Base-by-base conservation (phyloP, 78 protist genomes). In the Tieghemostelium lacteum region DNA sequence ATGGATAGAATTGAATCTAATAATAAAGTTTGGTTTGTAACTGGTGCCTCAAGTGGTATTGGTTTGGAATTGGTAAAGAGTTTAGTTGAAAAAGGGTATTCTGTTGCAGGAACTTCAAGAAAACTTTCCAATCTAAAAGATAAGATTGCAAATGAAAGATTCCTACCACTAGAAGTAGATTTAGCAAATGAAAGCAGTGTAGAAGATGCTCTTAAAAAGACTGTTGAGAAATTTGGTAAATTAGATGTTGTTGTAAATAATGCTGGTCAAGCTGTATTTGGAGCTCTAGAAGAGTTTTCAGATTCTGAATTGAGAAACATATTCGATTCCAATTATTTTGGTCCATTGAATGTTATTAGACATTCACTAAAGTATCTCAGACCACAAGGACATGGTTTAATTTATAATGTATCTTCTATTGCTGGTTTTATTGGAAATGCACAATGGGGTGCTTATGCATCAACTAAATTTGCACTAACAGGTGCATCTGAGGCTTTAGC, bases 1-100 rank as follows among this genome's bases (percentile, higher is more conserved):
- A 52, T 20, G 14, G 14, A 14, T n/a, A n/a, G n/a, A n/a, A n/a
- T n/a, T n/a, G n/a, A n/a, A n/a, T n/a, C 12, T 34, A 3, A 8
- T 22, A 75, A 54, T 29, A 83, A 72, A 57, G 69, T 83, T 28
- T 52, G 72, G 10, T 24, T 33, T 33, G 55, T 87, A 20, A 74
- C 61, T 52, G 93, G 93, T 16, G 93, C 61, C 31, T 74, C 87
- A 19, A 45, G 22, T 29, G 93, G 93, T 29, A 73, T 66, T 60
- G 93, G 93, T 14, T 37, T 49, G 12, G 16, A 75, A 40, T 36
- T 73, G 24, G 37, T 60, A 22, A 42, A 50, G 42, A 86, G 29
- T 37, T 80, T 86, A 26, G 92, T 86, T 5, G 61, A 70, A 37
- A 86, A 86, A 54, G 92, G 92, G 19, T 86, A 52, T 37, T 29